Percentiles rank a stretch among this genome's conserved stretches.
phyloP scores from a whole-genome alignment of 257 asterid species.

The Solanum pimpinellifolium region DNA sequence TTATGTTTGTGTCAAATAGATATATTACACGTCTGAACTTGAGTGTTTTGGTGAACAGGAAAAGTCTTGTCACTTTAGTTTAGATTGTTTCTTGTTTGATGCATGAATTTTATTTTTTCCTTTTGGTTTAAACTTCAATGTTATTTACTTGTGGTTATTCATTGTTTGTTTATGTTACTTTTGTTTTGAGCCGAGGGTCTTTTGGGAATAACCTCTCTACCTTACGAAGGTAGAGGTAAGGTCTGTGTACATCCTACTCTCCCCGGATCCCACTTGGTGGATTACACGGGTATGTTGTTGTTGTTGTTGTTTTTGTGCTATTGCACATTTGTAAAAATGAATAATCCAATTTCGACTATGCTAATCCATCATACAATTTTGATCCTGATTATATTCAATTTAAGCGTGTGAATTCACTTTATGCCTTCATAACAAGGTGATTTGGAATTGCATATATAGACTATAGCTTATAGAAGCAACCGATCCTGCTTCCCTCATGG shows the following conservation, averaged over 20 bases:
- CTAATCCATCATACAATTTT: neutral
- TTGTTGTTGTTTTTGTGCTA: neutral
- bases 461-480: neutral
- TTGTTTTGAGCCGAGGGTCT: neutral
- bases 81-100: neutral
- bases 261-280: neutral
- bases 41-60: neutral
- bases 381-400: neutral
- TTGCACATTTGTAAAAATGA: neutral
- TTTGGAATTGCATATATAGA: neutral
- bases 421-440: neutral
- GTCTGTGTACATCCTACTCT: neutral
- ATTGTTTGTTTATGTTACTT: neutral
- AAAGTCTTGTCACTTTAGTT: neutral
- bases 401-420: neutral
- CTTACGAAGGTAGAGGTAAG: no score
- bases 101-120: neutral
- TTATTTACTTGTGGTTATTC: neutral
- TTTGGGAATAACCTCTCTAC: neutral
- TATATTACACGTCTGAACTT: neutral
- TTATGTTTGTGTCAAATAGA: neutral
- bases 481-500: no score
- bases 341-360: neutral
- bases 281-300: neutral
- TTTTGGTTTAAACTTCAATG: neutral